Evolutionary conservation across 108 stramenopile species (phyloP).

Genomic region (Cyclostephanos invisitatus): DNA sequence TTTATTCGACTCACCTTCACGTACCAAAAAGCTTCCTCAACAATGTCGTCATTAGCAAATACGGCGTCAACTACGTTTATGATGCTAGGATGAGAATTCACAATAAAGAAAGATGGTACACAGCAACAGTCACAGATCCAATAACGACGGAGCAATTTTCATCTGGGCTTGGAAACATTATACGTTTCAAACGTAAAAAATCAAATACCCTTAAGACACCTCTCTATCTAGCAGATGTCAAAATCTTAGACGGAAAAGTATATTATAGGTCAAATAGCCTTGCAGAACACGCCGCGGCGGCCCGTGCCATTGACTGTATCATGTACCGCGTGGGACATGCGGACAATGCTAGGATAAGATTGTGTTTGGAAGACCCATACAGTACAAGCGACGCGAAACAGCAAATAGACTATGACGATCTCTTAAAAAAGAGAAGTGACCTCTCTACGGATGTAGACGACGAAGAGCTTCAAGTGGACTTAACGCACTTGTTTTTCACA

Average conservation of each 20-base stretch:
- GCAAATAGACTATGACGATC: constrained; percentile 17
- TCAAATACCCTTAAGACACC: neutral
- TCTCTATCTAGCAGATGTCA: constrained; percentile 17
- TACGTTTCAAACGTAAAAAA: neutral
- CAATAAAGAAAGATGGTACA: constrained; percentile 17
- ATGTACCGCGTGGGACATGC: constrained; percentile 20
- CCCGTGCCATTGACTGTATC: constrained; percentile 45
- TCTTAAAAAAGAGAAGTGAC: neutral
- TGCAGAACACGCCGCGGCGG: constrained; percentile 45
- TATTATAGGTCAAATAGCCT: constrained; percentile 18
- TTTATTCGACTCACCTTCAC: neutral
- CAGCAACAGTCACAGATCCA: constrained; percentile 30
- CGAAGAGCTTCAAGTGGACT: neutral
- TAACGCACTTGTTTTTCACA: neutral
- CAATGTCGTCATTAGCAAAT: neutral
- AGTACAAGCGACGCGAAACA: neutral
- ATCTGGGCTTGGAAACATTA: constrained; percentile 23
- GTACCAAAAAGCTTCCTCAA: neutral
- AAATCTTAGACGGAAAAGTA: constrained; percentile 28
- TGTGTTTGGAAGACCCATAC: constrained; percentile 50
- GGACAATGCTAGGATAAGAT: neutral
- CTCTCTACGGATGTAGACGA: neutral
- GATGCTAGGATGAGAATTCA: neutral
- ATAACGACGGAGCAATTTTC: constrained; percentile 26
- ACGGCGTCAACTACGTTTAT: neutral